Evolutionary conservation across 2,329 filamentous ascomycete species (phyloP).

Genomic region (Trichoderma citrinoviride): DNA sequence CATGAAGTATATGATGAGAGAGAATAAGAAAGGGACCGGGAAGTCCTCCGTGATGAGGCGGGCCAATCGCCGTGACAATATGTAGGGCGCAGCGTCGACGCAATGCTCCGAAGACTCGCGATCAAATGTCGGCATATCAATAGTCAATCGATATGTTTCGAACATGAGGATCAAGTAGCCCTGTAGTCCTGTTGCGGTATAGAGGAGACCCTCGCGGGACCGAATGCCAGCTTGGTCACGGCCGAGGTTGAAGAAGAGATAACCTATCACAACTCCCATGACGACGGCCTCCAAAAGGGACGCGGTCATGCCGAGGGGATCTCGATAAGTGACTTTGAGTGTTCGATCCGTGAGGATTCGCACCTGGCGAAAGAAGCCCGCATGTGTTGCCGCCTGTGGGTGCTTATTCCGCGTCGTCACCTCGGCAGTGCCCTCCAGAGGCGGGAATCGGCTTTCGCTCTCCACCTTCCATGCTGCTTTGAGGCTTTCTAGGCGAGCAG

Average conservation of each 20-base stretch:
- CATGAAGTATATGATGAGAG: slow-evolving; percentile 75
- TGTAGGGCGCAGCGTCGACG: slow-evolving; percentile 65
- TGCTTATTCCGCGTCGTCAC: slow-evolving; percentile 23
- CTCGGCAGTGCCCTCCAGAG: slow-evolving; percentile 23
- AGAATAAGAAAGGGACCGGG: slow-evolving; percentile 68
- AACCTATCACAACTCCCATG: slow-evolving; percentile 71
- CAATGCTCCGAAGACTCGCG: slow-evolving; percentile 72
- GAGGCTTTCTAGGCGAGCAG: slow-evolving; percentile 58
- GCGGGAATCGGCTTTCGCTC: slow-evolving; percentile 31
- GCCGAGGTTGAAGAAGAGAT: slow-evolving; percentile 66
- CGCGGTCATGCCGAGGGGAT: slow-evolving; percentile 72
- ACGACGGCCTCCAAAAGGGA: slow-evolving; percentile 66
- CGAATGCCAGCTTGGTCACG: slow-evolving; percentile 68
- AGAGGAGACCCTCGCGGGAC: slow-evolving; percentile 69
- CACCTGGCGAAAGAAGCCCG: slow-evolving; percentile 61
- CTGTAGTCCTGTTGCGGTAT: slow-evolving; percentile 68
- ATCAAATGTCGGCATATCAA: slow-evolving; percentile 74
- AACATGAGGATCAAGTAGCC: slow-evolving; percentile 75
- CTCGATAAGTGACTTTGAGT: slow-evolving; percentile 69
- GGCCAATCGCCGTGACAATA: slow-evolving; percentile 67
- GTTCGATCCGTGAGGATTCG: slow-evolving; percentile 66
- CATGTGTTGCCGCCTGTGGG: slow-evolving; percentile 41
- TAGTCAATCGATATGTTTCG: slow-evolving; percentile 70
- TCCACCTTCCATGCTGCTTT: slow-evolving; percentile 57
- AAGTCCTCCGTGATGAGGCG: slow-evolving; percentile 69